phyloP scores from a whole-genome alignment of 176 grass and related monocot genomes.

The Lolium perenne region DNA sequence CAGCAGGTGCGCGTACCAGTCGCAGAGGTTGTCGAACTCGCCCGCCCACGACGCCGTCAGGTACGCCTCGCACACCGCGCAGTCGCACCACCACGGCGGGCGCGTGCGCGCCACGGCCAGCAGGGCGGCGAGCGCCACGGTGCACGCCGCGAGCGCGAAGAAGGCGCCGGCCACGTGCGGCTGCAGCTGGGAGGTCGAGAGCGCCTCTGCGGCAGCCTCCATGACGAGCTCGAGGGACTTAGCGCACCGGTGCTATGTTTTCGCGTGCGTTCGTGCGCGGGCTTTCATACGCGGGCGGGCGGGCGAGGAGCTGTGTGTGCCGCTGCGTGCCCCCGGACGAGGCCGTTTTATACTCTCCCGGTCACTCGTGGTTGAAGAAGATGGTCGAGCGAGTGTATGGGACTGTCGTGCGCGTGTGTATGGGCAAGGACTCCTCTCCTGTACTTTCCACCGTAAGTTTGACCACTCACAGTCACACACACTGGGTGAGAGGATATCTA shows the following conservation, averaged over 20 bases:
- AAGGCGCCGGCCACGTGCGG: slow-evolving; percentile 54
- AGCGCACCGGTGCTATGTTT: not conserved
- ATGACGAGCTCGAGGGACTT: slow-evolving; percentile 6
- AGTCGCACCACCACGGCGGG: slow-evolving; percentile 76
- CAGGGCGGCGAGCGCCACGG: slow-evolving; percentile 54
- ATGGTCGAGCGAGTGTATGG: not conserved
- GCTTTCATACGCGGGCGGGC: slow-evolving; percentile 35
- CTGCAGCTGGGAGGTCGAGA: slow-evolving; percentile 37
- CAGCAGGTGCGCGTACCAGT: slow-evolving; percentile 93
- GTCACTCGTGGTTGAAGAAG: slow-evolving; percentile 19
- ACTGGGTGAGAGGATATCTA: not conserved
- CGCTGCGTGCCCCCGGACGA: slow-evolving; percentile 4
- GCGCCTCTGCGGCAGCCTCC: slow-evolving; percentile 17
- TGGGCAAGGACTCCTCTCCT: slow-evolving; percentile 17
- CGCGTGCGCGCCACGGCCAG: slow-evolving; percentile 43
- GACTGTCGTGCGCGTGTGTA: not conserved
- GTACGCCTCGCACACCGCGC: slow-evolving; percentile 73
- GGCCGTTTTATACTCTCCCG: slow-evolving; percentile 43
- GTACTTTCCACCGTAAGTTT: slow-evolving; percentile 20
- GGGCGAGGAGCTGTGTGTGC: not conserved
- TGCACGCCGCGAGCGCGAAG: slow-evolving; percentile 48
- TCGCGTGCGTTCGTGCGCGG: slow-evolving; percentile 21
- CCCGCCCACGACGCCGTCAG: slow-evolving; percentile 70
- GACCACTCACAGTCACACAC: slow-evolving; percentile 7
- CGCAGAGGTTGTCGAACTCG: slow-evolving; percentile 78